Evolutionary conservation across 2,329 filamentous ascomycete species (phyloP), one percentile per base, ranked within the genome.

Genomic region (Cladorrhinum sp.): DNA sequence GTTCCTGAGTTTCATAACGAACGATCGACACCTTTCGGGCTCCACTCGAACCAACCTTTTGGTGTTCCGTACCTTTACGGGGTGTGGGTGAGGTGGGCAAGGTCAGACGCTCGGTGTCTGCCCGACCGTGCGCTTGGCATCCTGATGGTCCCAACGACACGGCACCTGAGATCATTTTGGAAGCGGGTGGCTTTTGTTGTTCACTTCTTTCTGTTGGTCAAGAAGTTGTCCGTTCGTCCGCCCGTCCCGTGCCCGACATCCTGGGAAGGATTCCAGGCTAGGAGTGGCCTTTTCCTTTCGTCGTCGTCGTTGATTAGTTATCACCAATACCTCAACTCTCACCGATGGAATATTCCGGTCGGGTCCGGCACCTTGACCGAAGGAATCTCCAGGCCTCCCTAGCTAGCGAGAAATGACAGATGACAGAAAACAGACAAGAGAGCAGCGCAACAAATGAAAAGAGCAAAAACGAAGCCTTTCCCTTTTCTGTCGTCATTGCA

Each of bases 401-500:
- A 22, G 41, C 41, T 3, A 22, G 7, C 41, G n/a, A 45, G n/a
- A 22, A 45, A 45, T 4, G 36, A 41, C 16, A 22, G n/a, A 18
- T 18, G 16, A 22, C 41, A 45, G 41, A 45, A 18, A 55, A n/a
- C n/a, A n/a, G n/a, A n/a, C n/a, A n/a, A n/a, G n/a, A n/a, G 32
- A 36, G 20, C 29, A 55, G 52, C 52, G 52, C 52, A 55, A 55
- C 13, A 55, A 55, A 41, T 23, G n/a, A 23, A 41, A n/a, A 36
- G n/a, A 4, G 29, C 29, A 3, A 45, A 55, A 55, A 45, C 23
- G 20, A 55, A 38, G 52, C 52, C 52, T 55, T 55, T 55, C 52
- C 52, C n/a, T 4, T 41, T 55, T 55, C 52, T 55, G 52, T 55
- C 23, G 29, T 7, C 20, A 29, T 13, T 55, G 52, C 52, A 55